These are phyloP conservation scores for Fomes fomentarius DNA, from an alignment of 1,284 basidiomycete species.

Conservation along the genomic window DNA sequence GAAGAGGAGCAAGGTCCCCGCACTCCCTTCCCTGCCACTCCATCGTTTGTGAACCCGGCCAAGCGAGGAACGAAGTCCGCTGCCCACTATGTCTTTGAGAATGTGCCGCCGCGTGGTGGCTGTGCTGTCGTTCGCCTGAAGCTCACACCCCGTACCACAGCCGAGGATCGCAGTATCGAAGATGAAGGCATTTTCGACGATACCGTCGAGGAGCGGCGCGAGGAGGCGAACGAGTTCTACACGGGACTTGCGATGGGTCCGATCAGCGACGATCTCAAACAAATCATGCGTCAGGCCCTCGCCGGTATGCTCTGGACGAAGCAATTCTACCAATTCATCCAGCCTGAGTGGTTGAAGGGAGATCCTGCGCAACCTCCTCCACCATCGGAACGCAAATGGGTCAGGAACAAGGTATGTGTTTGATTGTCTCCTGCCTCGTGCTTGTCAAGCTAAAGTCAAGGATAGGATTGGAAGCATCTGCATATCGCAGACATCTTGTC, in stretches of 20 bases:
- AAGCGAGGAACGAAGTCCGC: slow-evolving; percentile 91
- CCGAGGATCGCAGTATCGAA: slow-evolving; percentile 78
- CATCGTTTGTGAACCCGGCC: slow-evolving; percentile 83
- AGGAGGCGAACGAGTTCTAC: slow-evolving; percentile 98
- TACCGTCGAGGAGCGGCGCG: slow-evolving; percentile 83
- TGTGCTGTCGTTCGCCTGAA: slow-evolving; percentile 96
- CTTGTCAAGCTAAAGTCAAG: slow-evolving; percentile 1
- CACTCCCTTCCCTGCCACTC: slow-evolving; percentile 55
- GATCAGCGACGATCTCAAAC: slow-evolving; percentile 90
- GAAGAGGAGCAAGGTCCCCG: slow-evolving; percentile 50
- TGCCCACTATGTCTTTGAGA: slow-evolving; percentile 87
- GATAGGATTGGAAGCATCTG: slow-evolving; percentile 91
- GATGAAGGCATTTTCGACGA: slow-evolving; percentile 94
- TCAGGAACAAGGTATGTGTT: slow-evolving; percentile 84
- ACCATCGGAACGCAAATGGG: slow-evolving; percentile 84
- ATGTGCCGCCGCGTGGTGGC: slow-evolving; percentile 90
- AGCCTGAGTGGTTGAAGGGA: slow-evolving; percentile 94
- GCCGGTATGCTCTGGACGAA: slow-evolving; percentile 99
- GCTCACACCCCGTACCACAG: slow-evolving; percentile 79
- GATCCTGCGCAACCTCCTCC: slow-evolving; percentile 95
- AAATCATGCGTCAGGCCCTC: slow-evolving; percentile 97
- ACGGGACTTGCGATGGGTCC: slow-evolving; percentile 77
- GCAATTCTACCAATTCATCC: slow-evolving; percentile 95
- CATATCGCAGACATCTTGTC: slow-evolving; percentile 95
- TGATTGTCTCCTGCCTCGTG: too few relatives aligned